phyloP scores from a whole-genome alignment of 75 land plant genomes.

The Selaginella moellendorffii region DNA sequence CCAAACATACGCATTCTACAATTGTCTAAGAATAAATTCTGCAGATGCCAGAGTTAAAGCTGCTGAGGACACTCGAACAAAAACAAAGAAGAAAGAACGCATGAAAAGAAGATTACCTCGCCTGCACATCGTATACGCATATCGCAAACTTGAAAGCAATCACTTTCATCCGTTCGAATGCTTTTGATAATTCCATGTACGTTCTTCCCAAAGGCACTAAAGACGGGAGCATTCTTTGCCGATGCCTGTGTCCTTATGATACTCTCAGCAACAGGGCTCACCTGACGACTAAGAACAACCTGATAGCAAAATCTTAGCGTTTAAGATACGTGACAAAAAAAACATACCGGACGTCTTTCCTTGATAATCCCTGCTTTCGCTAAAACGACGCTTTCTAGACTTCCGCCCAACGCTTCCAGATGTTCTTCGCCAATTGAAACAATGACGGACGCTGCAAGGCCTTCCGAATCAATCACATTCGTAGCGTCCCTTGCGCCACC shows the following conservation, averaged over 20 bases:
- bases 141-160: slow-evolving; percentile 46
- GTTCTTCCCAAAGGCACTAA: slow-evolving; percentile 41
- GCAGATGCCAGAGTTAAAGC: not conserved
- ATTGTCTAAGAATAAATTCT: not conserved
- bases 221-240: slow-evolving; percentile 41
- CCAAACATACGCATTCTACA: slow-evolving; percentile 56
- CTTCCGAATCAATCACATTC: slow-evolving; percentile 51
- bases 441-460: slow-evolving; percentile 56
- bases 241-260: slow-evolving; percentile 56
- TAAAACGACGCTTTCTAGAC: slow-evolving; percentile 67
- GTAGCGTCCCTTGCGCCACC: slow-evolving; percentile 99
- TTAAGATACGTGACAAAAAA: slow-evolving; percentile 1
- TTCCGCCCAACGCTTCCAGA: slow-evolving; percentile 81
- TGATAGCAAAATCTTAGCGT: not conserved
- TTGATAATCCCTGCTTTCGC: slow-evolving; percentile 96
- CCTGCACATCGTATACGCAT: too few species aligned
- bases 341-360: slow-evolving; percentile 72
- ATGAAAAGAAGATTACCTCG: too few species aligned
- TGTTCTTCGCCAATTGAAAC: slow-evolving; percentile 78
- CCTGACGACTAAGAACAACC: slow-evolving; percentile 77
- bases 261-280: slow-evolving; percentile 35
- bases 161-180: slow-evolving; percentile 12
- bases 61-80: too few species aligned
- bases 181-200: slow-evolving; percentile 29
- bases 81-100: too few species aligned